phyloP scores from a whole-genome alignment of 1,139 yeast species.

The Lodderomyces parapsilosis region DNA sequence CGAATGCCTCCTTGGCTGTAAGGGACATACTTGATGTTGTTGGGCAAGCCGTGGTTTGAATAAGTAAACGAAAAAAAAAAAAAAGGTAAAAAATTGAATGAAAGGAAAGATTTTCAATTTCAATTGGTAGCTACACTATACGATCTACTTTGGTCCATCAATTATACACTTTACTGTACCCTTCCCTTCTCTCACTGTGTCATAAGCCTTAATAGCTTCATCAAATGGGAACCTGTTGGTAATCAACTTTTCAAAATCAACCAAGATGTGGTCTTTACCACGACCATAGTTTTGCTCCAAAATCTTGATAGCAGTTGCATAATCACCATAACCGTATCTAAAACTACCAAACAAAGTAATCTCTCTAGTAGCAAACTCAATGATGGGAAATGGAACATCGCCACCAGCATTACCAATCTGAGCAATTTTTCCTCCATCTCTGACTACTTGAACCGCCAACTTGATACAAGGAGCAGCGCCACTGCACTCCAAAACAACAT shows the following conservation, averaged over 20 bases:
- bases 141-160: slow-evolving; percentile 37
- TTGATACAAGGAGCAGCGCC: slow-evolving; percentile 72
- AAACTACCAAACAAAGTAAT: slow-evolving; percentile 71
- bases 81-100: slow-evolving; percentile 3
- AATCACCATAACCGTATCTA: slow-evolving; percentile 81
- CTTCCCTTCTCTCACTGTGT: slow-evolving; percentile 52
- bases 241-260: slow-evolving; percentile 57
- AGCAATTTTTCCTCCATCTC: slow-evolving; percentile 64
- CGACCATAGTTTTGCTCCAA: slow-evolving; percentile 58
- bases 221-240: slow-evolving; percentile 75
- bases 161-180: slow-evolving; percentile 48
- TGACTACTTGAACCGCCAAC: slow-evolving; percentile 57
- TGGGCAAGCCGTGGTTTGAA: background rate
- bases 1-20: slow-evolving; percentile 43
- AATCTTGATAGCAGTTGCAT: slow-evolving; percentile 69
- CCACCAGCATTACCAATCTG: slow-evolving; percentile 79
- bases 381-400: slow-evolving; percentile 69
- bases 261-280: slow-evolving; percentile 49
- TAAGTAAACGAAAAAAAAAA: slow-evolving; percentile 1
- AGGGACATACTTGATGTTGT: slow-evolving; percentile 16
- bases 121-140: slow-evolving; percentile 3
- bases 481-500: slow-evolving; percentile 67
- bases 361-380: slow-evolving; percentile 69
- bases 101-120: background rate
- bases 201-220: slow-evolving; percentile 81